phyloP scores from a whole-genome alignment of 2,329 filamentous ascomycete genomes.

The Beauveria asiatica region DNA sequence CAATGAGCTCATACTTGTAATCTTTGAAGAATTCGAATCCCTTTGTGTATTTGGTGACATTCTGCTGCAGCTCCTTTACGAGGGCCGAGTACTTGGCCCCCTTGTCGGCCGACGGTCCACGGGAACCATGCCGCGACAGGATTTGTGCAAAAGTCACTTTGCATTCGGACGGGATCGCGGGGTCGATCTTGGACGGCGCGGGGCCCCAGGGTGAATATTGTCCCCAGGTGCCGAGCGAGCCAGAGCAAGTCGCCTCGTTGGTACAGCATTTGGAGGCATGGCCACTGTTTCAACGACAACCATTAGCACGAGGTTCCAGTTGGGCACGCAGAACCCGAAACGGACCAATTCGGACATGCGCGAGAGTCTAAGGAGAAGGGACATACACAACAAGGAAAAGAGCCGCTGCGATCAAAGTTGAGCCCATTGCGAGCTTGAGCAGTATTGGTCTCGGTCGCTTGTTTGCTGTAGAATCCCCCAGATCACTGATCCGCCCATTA shows the following conservation, averaged over 20 bases:
- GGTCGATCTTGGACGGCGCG: slow-evolving; percentile 56
- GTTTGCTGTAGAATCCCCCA: neutral
- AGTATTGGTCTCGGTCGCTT: neutral
- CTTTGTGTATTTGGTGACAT: slow-evolving; percentile 47
- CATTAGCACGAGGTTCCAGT: neutral
- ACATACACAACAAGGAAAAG: slow-evolving; percentile 5
- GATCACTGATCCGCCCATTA: neutral
- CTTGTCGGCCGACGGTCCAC: slow-evolving; percentile 68
- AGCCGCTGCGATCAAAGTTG: slow-evolving; percentile 1
- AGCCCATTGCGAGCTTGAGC: neutral
- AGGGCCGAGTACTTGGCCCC: slow-evolving; percentile 53
- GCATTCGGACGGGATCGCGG: slow-evolving; percentile 57
- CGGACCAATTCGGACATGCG: neutral
- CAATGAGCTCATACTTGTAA: slow-evolving; percentile 63
- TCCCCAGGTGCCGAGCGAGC: slow-evolving; percentile 64
- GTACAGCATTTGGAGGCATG: neutral
- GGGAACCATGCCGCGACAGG: slow-evolving; percentile 75
- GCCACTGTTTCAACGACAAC: neutral
- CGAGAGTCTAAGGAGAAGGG: neutral
- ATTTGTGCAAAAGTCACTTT: slow-evolving; percentile 70
- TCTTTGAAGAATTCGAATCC: slow-evolving; percentile 62
- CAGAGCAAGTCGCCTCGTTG: slow-evolving; percentile 4
- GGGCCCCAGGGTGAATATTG: slow-evolving; percentile 83
- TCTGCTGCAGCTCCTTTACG: slow-evolving; percentile 55
- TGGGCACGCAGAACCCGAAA: neutral